Percentiles rank a stretch among this genome's conserved stretches.
Evolutionary conservation across 2,329 filamentous ascomycete genomes (phyloP).

Genomic region (Aspergillus sp.): DNA sequence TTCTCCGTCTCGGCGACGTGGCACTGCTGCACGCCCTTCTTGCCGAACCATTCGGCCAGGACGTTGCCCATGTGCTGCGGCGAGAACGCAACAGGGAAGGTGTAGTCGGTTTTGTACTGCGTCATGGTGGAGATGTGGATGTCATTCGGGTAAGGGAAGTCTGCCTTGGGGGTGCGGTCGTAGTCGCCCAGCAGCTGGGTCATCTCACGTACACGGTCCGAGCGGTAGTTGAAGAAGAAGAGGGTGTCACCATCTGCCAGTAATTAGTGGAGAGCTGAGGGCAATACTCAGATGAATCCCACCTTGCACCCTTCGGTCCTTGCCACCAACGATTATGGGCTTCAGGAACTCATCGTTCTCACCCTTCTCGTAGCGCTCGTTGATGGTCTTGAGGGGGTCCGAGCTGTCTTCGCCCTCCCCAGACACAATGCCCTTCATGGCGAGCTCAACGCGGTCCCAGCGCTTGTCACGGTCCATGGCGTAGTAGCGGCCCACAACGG

Average conservation of each 20-base stretch:
- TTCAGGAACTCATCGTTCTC: conserved; percentile 98
- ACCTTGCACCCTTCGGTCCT: conserved; percentile 78
- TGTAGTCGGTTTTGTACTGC: conserved; percentile 91
- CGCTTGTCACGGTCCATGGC: conserved; percentile 99
- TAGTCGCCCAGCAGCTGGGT: conserved; percentile 87
- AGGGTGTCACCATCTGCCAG: conserved; percentile 72
- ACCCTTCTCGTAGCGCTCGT: conserved; percentile 74
- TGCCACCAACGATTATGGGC: conserved; percentile 87
- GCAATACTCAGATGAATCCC: not conserved
- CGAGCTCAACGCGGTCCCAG: conserved; percentile 90
- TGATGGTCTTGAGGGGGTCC: conserved; percentile 78
- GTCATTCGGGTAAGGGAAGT: conserved; percentile 91
- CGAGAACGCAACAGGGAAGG: conserved; percentile 83
- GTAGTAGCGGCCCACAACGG: conserved; percentile 91
- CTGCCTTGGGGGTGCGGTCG: conserved; percentile 80
- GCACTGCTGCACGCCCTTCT: conserved; percentile 82
- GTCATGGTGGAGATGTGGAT: conserved; percentile 91
- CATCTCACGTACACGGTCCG: conserved; percentile 91
- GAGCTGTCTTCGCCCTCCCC: conserved; percentile 80
- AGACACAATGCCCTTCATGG: conserved; percentile 72
- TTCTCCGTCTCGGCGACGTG: conserved; percentile 98
- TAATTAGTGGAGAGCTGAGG: conserved; percentile 12
- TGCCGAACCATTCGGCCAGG: conserved; percentile 90
- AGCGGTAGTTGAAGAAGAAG: conserved; percentile 99
- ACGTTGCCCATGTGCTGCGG: conserved; percentile 97